Evolutionary conservation across 2,329 filamentous ascomycete species (phyloP), one percentile per base, ranked within the genome.

Genomic region (Helicocarpus griseus): DNA sequence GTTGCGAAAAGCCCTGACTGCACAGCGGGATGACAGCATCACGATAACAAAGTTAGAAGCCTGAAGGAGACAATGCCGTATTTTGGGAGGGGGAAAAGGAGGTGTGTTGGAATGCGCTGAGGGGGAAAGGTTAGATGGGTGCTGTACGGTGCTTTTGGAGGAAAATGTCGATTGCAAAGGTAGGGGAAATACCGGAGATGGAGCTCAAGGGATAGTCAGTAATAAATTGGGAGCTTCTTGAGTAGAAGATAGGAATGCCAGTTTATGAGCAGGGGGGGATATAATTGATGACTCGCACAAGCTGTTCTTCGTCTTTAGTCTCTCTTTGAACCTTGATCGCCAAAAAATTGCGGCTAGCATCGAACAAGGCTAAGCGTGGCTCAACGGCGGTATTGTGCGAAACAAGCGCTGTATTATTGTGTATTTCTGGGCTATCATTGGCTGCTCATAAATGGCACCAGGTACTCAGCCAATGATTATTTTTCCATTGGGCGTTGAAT

Each of bases 1-100:
- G 17, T 48, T 39, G 33, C 59, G 60, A 22, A 57, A 57, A 11
- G 54, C 57, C 38, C 54, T 58, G n/a, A 55, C 38, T 40, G 47
- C 22, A 36, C 28, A 40, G 3, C 45, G 59, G 17, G 58, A 38
- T 40, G 51, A 50, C 43, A 49, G 17, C 49, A 51, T 51, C 8
- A 45, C 28, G 33, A 29, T 46, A 45, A 38, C 21, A 39, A 33
- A 51, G 26, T 50, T 40, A 40, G 38, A 36, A 43, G 26, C 40
- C 29, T 26, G 39, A 31, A 45, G 33, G 17, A 43, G 24, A 46
- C 21, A 29, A 8, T 19, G 21, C 31, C 29, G 31, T 47, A 19
- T 19, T 47, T n/a, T 13, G 31, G 31, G 45, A 14, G 7, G 3
- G n/a, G n/a, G n/a, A n/a, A n/a, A n/a, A n/a, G n/a, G 39, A 14